phyloP scores from a whole-genome alignment of 192 early-diverging fungal species.

The Podila epicladia region DNA sequence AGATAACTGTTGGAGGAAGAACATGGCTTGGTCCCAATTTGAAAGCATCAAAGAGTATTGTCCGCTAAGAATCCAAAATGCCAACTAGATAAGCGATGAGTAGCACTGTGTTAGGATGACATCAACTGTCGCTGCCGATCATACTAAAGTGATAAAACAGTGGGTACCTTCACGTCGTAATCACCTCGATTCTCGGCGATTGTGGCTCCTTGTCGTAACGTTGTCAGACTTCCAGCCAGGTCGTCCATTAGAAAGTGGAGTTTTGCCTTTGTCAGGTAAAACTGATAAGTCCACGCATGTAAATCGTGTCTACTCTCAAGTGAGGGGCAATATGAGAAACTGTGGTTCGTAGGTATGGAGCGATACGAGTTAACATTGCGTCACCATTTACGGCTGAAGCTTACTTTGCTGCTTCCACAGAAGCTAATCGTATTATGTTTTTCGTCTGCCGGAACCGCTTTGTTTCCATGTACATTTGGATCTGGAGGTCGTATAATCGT shows the following conservation, averaged over 20 bases:
- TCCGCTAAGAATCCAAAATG: constrained; percentile 49
- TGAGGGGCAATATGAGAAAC: background rate
- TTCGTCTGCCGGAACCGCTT: constrained; percentile 30
- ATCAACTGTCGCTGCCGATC: too few relatives aligned
- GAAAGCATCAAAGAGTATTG: constrained; percentile 44
- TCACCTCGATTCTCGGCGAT: constrained; percentile 27
- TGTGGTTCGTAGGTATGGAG: background rate
- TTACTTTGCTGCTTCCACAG: constrained; percentile 27
- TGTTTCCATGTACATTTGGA: constrained; percentile 22
- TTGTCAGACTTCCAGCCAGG: constrained; percentile 23
- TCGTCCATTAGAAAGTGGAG: constrained; percentile 34
- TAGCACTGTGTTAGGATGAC: too few relatives aligned
- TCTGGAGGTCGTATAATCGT: constrained; percentile 36
- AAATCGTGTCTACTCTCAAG: constrained; percentile 21
- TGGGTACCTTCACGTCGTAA: constrained; percentile 37
- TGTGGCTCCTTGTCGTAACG: constrained; percentile 27
- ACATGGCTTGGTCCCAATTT: constrained; percentile 32
- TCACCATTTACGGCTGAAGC: background rate
- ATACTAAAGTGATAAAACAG: background rate
- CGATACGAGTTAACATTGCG: background rate
- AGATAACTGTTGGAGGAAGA: constrained; percentile 25
- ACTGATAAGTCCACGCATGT: constrained; percentile 39
- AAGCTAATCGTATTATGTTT: constrained; percentile 29
- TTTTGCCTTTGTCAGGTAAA: constrained; percentile 29
- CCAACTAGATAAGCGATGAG: constrained; percentile 7